Evolutionary conservation across 192 early-diverging fungal species (phyloP).

Genomic region (Lunasporangiospora selenospora): DNA sequence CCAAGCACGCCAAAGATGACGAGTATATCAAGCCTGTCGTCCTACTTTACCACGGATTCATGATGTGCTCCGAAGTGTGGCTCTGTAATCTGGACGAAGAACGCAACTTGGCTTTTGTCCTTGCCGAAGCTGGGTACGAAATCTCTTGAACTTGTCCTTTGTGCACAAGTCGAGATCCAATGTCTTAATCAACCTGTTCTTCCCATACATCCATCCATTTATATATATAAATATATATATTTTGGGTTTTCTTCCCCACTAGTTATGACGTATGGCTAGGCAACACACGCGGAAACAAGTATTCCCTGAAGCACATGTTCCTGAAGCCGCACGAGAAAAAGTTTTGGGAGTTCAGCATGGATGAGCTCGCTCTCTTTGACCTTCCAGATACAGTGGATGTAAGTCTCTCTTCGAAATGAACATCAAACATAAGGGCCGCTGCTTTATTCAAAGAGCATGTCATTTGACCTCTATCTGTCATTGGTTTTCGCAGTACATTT

Average conservation of each 20-base stretch:
- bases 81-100: slow-evolving; percentile 83
- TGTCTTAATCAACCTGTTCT: slow-evolving; percentile 3
- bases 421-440: background rate
- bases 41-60: slow-evolving; percentile 93
- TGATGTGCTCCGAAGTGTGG: slow-evolving; percentile 95
- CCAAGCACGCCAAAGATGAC: slow-evolving; percentile 17
- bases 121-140: slow-evolving; percentile 79
- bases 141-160: background rate
- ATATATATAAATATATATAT: background rate
- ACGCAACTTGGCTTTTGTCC: slow-evolving; percentile 78
- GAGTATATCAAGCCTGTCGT: slow-evolving; percentile 79
- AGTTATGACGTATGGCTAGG: slow-evolving; percentile 96
- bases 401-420: slow-evolving; percentile 15
- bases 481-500: slow-evolving; percentile 68
- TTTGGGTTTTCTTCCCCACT: slow-evolving; percentile 11
- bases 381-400: slow-evolving; percentile 85
- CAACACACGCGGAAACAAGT: slow-evolving; percentile 95
- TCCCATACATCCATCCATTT: slow-evolving; percentile 2
- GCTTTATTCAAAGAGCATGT: background rate
- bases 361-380: slow-evolving; percentile 89
- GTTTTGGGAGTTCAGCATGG: slow-evolving; percentile 96
- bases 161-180: background rate
- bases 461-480: slow-evolving; percentile 1
- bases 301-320: slow-evolving; percentile 82
- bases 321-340: slow-evolving; percentile 67